These are phyloP conservation scores for Cadophora malorum DNA, from an alignment of 2,329 filamentous ascomycete species.

Conservation along the genomic window DNA sequence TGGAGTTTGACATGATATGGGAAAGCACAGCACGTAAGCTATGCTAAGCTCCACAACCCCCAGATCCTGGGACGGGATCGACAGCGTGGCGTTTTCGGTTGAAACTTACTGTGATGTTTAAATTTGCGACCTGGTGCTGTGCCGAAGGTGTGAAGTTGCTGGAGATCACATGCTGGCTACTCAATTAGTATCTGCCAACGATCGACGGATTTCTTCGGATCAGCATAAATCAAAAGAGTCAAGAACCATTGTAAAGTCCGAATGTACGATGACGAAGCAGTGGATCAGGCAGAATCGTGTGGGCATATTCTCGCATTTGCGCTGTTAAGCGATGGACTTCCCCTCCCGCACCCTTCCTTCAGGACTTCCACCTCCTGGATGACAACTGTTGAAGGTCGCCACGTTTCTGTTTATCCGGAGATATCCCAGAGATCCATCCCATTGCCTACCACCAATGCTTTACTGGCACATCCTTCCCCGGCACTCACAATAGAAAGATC, in stretches of 20 bases:
- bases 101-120: neutral
- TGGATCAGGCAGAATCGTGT: neutral
- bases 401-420: neutral
- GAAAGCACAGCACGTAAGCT: too few relatives aligned
- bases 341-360: too few relatives aligned
- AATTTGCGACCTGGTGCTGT: neutral
- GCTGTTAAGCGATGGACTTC: neutral
- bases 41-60: neutral
- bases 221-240: neutral
- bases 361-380: neutral
- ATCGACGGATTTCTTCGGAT: neutral
- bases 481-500: slow-evolving; percentile 49
- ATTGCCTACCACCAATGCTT: slow-evolving; percentile 44
- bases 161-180: neutral
- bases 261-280: neutral
- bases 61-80: neutral
- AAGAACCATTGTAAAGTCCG: neutral
- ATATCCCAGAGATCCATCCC: slow-evolving; percentile 45
- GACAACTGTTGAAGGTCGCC: neutral
- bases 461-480: slow-evolving; percentile 15
- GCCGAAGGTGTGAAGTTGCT: neutral
- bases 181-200: neutral
- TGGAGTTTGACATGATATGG: too few relatives aligned
- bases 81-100: neutral
- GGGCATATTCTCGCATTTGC: neutral